Percentiles rank a stretch among this genome's conserved stretches.
Conservation (phyloP, 495 filamentous ascomycete genomes). For the Xylaria flabelliformis region DNA sequence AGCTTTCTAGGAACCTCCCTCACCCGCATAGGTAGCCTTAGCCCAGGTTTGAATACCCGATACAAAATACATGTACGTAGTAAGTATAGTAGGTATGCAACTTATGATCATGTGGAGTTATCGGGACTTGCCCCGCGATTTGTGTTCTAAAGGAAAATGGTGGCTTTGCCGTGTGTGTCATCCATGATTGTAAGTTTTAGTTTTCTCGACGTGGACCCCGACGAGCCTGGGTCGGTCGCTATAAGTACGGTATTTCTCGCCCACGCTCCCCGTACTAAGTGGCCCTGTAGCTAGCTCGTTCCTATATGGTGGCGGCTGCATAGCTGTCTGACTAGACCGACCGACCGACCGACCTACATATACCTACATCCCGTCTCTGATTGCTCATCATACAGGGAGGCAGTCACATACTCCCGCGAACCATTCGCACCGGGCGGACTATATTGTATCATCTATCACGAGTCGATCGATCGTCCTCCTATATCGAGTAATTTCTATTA, state of each 20-base stretch:
- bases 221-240: background rate
- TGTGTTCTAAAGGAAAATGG: background rate
- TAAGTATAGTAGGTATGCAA: background rate
- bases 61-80: too few relatives aligned
- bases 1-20: too few relatives aligned
- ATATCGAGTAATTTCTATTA: background rate
- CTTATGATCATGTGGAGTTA: background rate
- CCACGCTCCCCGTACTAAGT: too few relatives aligned
- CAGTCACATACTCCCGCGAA: background rate
- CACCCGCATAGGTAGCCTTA: too few relatives aligned
- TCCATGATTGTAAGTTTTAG: background rate
- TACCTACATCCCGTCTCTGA: background rate
- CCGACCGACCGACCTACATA: too few relatives aligned
- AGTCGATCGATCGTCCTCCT: background rate
- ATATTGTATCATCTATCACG: background rate
- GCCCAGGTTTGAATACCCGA: too few relatives aligned
- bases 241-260: background rate
- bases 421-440: background rate
- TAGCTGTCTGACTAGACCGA: background rate
- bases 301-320: background rate
- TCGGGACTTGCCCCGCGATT: constrained; percentile 22
- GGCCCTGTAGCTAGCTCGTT: background rate
- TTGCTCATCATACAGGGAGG: background rate
- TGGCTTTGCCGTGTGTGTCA: constrained; percentile 21
- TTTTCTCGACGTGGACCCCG: background rate